Base-by-base conservation (phyloP, 1,284 basidiomycete genomes). In the Puccinia triticina region DNA sequence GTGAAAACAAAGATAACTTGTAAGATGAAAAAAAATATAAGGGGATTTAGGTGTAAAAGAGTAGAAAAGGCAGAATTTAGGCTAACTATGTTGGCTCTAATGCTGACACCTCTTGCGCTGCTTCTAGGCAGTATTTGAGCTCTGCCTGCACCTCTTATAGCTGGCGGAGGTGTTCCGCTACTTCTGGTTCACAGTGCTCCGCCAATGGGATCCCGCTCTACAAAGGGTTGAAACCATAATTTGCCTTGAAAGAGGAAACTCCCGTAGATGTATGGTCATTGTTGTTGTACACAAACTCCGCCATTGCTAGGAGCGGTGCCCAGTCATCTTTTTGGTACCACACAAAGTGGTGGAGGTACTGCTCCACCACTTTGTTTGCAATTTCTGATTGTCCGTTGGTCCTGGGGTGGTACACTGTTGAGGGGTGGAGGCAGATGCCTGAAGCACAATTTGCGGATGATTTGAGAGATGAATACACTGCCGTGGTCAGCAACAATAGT, bases 351-450 rank as follows among this genome's bases (percentile, higher is more conserved):
- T 21, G 37, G 21, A 66, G 40, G 16, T 66, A 66, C 18, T 66
- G 64, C n/a, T 66, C 64, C 16, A 67, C 40, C 64, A 12, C 16
- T 29, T 67, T 67, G 14, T 34, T 67, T 12, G n/a, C 67, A 40
- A 71, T 71, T 40, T 71, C 67, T 12, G 67, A 71, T n/a, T 71
- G 67, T 46, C 67, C 67, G n/a, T 71, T 46, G n/a, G 67, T 71
- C 48, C 40, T 26, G n/a, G 40, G 67, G 40, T 71, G 67, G 26
- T n/a, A 71, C 18, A n/a, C 34, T 14, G 67, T 71, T 12, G 34
- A 71, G 18, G 40, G 34, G 14, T 37, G 29, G 18, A 34, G 34
- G 11, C 23, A 21, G 40, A 71, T 71, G 10, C 67, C 67, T 26
- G n/a, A 37, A 37, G 34, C 40, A 10, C 40, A 71, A n/a, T 46